phyloP scores from a whole-genome alignment of 805 yeast genomes.

The Hanseniaspora pseudoguilliermondii region DNA sequence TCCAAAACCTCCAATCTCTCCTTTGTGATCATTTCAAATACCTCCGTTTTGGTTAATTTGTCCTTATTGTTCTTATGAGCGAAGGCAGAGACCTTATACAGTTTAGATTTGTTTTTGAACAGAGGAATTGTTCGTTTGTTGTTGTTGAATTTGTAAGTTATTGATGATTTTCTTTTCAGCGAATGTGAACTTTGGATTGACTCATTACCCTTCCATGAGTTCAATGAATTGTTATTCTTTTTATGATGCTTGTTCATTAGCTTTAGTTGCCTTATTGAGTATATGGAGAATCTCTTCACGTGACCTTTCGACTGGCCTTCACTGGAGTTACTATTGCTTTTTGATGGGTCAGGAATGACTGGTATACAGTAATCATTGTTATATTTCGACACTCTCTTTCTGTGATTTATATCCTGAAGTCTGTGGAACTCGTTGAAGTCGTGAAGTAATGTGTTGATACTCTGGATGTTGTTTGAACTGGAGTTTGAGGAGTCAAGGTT shows the following conservation, averaged over 20 bases:
- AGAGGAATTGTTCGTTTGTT: neutral
- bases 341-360: neutral
- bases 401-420: constrained; percentile 16
- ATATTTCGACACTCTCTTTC: constrained; percentile 12
- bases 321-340: neutral
- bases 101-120: neutral
- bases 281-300: neutral
- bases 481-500: neutral
- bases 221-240: neutral
- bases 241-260: neutral
- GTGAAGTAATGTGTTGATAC: constrained; percentile 5
- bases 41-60: neutral
- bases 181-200: neutral
- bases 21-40: neutral
- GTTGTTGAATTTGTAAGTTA: neutral
- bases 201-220: neutral
- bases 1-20: neutral
- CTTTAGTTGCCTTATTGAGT: neutral
- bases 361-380: neutral
- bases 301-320: neutral
- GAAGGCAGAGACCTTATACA: neutral
- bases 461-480: neutral
- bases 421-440: constrained; percentile 15
- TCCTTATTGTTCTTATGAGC: neutral
- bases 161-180: constrained; percentile 2